phyloP scores from a whole-genome alignment of 2,329 filamentous ascomycete species.

The Neurospora sp. region DNA sequence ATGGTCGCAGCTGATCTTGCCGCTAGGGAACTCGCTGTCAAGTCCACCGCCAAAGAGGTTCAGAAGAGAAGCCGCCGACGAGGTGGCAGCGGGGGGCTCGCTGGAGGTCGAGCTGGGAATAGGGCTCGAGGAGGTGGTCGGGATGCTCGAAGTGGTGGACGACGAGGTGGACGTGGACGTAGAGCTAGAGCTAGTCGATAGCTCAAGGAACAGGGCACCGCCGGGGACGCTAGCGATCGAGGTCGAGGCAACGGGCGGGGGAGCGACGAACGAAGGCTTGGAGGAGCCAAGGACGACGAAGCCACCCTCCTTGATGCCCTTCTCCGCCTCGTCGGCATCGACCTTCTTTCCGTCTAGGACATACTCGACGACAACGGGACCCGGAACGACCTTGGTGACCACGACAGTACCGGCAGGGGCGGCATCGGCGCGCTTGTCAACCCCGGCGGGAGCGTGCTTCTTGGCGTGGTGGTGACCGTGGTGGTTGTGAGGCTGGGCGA shows the following conservation, averaged over 20 bases:
- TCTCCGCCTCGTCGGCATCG: constrained; percentile 53
- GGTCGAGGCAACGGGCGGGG: constrained; percentile 24
- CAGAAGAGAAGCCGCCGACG: constrained; percentile 5
- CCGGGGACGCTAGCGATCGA: constrained; percentile 23
- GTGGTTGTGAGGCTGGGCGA: constrained; percentile 50
- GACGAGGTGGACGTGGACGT: constrained; percentile 19
- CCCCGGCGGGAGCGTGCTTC: constrained; percentile 37
- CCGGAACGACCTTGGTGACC: constrained; percentile 28
- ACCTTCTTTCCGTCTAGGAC: constrained; percentile 55
- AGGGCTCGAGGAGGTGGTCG: background rate
- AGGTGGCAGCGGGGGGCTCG: constrained; percentile 19
- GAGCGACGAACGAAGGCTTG: constrained; percentile 41
- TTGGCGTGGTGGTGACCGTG: constrained; percentile 51
- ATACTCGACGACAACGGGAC: constrained; percentile 60
- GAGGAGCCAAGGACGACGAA: constrained; percentile 57
- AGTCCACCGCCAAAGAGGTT: constrained; percentile 39
- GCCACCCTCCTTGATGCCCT: constrained; percentile 61
- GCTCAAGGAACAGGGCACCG: constrained; percentile 16
- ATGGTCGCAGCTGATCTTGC: constrained; percentile 55
- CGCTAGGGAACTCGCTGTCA: constrained; percentile 63
- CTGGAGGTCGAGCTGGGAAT: constrained; percentile 16
- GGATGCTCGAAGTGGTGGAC: background rate
- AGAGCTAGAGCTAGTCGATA: constrained; percentile 8
- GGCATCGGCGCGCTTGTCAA: constrained; percentile 36
- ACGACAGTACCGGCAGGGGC: constrained; percentile 39